phyloP scores from a whole-genome alignment of 192 early-diverging fungal genomes.

The Backusella mclennaniae region DNA sequence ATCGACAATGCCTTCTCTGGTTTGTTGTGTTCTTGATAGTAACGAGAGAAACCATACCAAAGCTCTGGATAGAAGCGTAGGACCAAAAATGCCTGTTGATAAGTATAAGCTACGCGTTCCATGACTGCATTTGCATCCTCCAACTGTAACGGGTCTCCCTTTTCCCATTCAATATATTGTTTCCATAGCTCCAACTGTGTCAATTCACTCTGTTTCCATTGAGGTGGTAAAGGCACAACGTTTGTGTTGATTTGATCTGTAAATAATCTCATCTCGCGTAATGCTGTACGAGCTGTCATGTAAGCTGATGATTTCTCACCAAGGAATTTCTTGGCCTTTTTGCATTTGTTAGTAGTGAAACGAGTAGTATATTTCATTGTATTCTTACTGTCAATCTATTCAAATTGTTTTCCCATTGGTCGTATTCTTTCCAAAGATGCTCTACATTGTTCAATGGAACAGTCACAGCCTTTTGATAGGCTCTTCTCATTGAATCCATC shows the following conservation, averaged over 20 bases:
- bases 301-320: slow-evolving; percentile 84
- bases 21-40: slow-evolving; percentile 55
- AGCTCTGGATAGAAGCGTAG: slow-evolving; percentile 88
- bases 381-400: slow-evolving; percentile 74
- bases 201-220: slow-evolving; percentile 77
- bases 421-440: slow-evolving; percentile 94
- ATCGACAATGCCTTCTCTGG: slow-evolving; percentile 59
- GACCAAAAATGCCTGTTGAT: slow-evolving; percentile 81
- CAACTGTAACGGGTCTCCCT: slow-evolving; percentile 78
- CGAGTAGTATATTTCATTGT: background rate
- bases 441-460: slow-evolving; percentile 89
- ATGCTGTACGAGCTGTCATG: slow-evolving; percentile 90
- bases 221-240: slow-evolving; percentile 70
- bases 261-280: slow-evolving; percentile 76
- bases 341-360: background rate
- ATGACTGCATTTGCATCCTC: slow-evolving; percentile 59
- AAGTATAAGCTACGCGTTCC: slow-evolving; percentile 79
- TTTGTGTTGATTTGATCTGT: slow-evolving; percentile 73
- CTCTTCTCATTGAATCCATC: slow-evolving; percentile 78
- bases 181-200: slow-evolving; percentile 78
- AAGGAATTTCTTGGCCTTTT: slow-evolving; percentile 86
- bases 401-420: slow-evolving; percentile 84
- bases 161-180: slow-evolving; percentile 89
- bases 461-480: slow-evolving; percentile 83
- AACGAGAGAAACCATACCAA: slow-evolving; percentile 76